These are phyloP conservation scores for Zymoseptoria crescenta DNA, from an alignment of 2,329 filamentous ascomycete genomes.

Conservation along the genomic window DNA sequence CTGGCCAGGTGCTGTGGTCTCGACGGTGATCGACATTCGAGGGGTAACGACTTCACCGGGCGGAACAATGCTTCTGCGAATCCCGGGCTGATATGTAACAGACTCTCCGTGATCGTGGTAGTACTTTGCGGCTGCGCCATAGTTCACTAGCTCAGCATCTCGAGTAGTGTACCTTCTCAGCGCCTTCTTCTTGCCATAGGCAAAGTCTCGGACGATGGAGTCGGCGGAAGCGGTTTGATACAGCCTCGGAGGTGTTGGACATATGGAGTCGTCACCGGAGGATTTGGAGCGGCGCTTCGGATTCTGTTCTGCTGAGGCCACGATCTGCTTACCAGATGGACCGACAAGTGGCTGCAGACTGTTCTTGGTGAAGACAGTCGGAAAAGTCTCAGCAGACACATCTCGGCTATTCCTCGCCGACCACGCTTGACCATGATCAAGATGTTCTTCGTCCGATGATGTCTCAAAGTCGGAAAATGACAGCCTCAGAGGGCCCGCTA, in stretches of 20 bases:
- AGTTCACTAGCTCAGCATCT: constrained; percentile 10
- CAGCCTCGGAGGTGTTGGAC: constrained; percentile 22
- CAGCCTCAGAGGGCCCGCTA: constrained; percentile 4
- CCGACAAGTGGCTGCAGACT: background rate
- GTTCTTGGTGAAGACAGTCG: constrained; percentile 3
- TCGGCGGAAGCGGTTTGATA: constrained; percentile 24
- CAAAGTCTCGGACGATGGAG: constrained; percentile 28
- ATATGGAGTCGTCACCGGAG: constrained; percentile 16
- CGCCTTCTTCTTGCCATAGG: constrained; percentile 14
- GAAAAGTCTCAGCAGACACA: constrained; percentile 5
- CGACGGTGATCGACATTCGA: background rate
- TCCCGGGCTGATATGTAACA: constrained; percentile 50
- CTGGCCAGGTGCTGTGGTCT: constrained; percentile 2
- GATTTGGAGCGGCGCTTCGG: background rate
- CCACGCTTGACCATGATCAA: background rate
- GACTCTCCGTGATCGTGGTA: constrained; percentile 56
- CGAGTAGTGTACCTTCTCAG: constrained; percentile 1
- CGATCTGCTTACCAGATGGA: background rate
- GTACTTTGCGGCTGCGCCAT: constrained; percentile 52
- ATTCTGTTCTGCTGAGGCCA: background rate
- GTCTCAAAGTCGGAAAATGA: constrained; percentile 4
- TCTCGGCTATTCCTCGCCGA: background rate
- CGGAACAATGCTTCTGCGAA: constrained; percentile 34
- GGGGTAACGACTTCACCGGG: background rate
- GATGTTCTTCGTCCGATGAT: constrained; percentile 1